Percentiles rank a stretch among this genome's conserved stretches.
Conservation (phyloP, 2,329 filamentous ascomycete species). For the Blastomyces parvus region DNA sequence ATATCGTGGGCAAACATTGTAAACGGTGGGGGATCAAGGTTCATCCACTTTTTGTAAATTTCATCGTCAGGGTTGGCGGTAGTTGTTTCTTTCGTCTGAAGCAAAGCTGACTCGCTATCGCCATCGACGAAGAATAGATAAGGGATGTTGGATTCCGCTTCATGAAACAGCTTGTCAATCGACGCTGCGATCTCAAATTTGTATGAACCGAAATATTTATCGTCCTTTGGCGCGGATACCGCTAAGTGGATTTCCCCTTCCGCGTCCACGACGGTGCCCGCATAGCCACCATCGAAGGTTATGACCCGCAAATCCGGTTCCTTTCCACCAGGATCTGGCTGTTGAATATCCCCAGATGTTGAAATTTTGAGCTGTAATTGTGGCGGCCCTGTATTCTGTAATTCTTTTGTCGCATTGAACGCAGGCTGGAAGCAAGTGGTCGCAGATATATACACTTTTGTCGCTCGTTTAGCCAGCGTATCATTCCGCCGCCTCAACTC, state of each 20-base stretch:
- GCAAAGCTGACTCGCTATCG: constrained; percentile 65
- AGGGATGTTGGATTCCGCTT: constrained; percentile 40
- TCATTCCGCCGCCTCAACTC: constrained; percentile 18
- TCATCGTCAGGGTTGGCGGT: constrained; percentile 36
- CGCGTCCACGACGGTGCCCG: constrained; percentile 51
- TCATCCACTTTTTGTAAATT: constrained; percentile 47
- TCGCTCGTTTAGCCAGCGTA: constrained; percentile 25
- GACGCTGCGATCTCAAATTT: constrained; percentile 76
- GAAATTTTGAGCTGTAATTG: constrained; percentile 76
- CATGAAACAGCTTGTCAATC: constrained; percentile 67
- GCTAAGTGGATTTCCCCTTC: constrained; percentile 65
- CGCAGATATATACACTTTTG: constrained; percentile 65
- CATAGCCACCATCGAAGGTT: constrained; percentile 59
- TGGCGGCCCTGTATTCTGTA: constrained; percentile 44
- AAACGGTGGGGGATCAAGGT: constrained; percentile 55
- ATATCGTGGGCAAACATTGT: constrained; percentile 64
- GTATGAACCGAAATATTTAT: constrained; percentile 57
- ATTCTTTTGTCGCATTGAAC: constrained; percentile 41
- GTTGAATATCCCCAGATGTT: constrained; percentile 50
- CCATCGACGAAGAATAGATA: constrained; percentile 75
- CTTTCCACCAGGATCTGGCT: constrained; percentile 53
- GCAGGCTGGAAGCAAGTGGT: constrained; percentile 76
- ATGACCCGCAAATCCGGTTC: constrained; percentile 33
- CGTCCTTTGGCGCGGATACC: constrained; percentile 59
- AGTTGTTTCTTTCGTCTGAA: constrained; percentile 69